Evolutionary conservation across 23 red algal species (phyloP), one percentile per base, ranked within the genome.

Genomic region (Agarophyton chilense): DNA sequence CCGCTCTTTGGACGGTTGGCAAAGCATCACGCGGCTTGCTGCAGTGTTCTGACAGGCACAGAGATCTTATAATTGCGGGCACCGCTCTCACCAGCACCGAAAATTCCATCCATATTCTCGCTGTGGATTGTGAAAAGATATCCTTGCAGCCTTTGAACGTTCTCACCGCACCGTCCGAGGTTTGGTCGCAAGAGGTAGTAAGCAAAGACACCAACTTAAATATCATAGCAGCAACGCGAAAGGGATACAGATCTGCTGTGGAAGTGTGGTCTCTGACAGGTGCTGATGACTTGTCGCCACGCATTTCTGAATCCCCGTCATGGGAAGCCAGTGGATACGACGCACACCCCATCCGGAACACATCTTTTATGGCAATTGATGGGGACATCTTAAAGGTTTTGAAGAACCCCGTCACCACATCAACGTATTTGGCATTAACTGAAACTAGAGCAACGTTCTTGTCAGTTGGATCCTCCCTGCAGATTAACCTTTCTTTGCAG

Each of bases 21-120:
- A 50, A 22, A 56, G 77, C 50, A 22, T 81, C 77, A 52, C 77
- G 77, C 52, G 49, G 77, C 1, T 61, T 81, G 52, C 52, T 61
- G 34, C 56, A 52, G 24, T 81, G 52, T 17, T 81, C 52, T 26
- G 77, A 81, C 4, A 81, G 32, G 28, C 52, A 32, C 36, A 25
- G 56, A 52, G 52, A 55, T 25, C 32, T 81, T 40, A 43, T 81
- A 24, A 25, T 81, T 33, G 77, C 77, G 39, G 77, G 77, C 36
- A 81, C 77, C 11, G 77, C 77, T 10, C 50, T 57, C n/a, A 61
- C 77, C 21, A 61, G 24, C 32, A 31, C 47, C 13, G 77, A 81
- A 16, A 81, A 81, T 81, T 45, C 52, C 24, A 55, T 81, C 52
- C 77, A 81, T 32, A 61, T 61, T 81, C 77, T 81, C 32, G 13